phyloP scores from a whole-genome alignment of 441 rosid genomes.

The Populus tomentosa region DNA sequence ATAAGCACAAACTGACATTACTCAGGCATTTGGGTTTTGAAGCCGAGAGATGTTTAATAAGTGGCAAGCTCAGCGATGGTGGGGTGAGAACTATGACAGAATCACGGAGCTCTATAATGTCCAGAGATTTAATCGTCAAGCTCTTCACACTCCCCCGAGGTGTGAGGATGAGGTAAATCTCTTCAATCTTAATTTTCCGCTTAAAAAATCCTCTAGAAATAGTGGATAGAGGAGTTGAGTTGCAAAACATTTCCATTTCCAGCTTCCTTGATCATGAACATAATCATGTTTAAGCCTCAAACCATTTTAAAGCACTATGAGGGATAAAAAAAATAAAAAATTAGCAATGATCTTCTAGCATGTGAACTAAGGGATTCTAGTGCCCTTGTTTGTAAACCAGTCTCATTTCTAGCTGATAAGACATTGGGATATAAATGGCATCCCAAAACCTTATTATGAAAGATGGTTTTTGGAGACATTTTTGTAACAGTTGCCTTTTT shows the following conservation, averaged over 20 bases:
- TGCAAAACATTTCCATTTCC: neutral
- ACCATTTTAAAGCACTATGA: neutral
- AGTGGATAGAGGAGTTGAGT: neutral
- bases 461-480: neutral
- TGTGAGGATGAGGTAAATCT: slow-evolving; percentile 78
- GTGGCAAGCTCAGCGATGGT: slow-evolving; percentile 99
- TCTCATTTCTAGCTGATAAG: neutral
- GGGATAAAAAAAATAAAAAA: neutral
- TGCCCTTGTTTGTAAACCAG: neutral
- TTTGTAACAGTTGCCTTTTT: neutral
- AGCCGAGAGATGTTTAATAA: slow-evolving; percentile 97
- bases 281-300: neutral
- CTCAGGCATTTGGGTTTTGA: slow-evolving; percentile 23
- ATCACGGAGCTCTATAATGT: slow-evolving; percentile 98
- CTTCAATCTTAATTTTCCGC: neutral
- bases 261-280: neutral
- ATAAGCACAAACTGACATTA: slow-evolving; percentile 24
- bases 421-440: neutral
- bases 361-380: neutral
- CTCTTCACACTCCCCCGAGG: slow-evolving; percentile 86
- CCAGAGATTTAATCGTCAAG: slow-evolving; percentile 94
- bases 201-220: neutral
- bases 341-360: neutral
- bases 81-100: slow-evolving; percentile 95
- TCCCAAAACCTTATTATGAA: neutral